Conservation (phyloP, 164 flowering plant genomes). For the Dillenia turbinata region DNA sequence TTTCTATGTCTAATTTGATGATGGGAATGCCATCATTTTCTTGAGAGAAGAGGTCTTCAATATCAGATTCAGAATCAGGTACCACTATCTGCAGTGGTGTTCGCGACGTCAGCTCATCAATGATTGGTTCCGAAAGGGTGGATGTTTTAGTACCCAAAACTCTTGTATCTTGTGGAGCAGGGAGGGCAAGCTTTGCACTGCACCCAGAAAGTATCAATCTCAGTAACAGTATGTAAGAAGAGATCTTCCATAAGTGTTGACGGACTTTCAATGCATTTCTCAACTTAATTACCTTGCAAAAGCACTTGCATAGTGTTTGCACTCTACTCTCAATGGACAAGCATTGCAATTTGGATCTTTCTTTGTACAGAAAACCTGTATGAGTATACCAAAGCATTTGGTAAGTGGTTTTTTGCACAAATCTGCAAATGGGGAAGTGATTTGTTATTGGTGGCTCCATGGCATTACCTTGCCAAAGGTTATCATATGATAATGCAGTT, state of each 20-base stretch:
- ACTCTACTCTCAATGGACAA: constrained; percentile 84
- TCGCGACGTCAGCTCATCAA: constrained; percentile 41
- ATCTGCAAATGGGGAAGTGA: background rate
- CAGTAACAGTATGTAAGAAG: too few species aligned
- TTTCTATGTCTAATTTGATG: constrained; percentile 21
- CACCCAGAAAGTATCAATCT: background rate
- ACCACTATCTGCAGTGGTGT: constrained; percentile 8
- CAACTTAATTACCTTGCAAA: constrained; percentile 53
- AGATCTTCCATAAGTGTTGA: too few species aligned
- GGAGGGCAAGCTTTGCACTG: constrained; percentile 70
- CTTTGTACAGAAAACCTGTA: constrained; percentile 89
- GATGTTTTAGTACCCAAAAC: constrained; percentile 32
- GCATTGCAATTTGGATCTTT: constrained; percentile 76
- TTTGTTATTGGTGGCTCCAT: background rate
- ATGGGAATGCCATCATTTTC: constrained; percentile 36
- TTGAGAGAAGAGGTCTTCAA: constrained; percentile 29
- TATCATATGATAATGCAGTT: constrained; percentile 87
- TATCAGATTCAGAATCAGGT: constrained; percentile 19
- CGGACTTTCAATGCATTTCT: too few species aligned
- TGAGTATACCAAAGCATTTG: constrained; percentile 2
- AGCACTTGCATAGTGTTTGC: constrained; percentile 81
- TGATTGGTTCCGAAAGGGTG: constrained; percentile 35
- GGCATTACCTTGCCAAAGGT: constrained; percentile 86
- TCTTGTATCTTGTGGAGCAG: constrained; percentile 78
- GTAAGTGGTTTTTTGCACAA: background rate